phyloP scores from a whole-genome alignment of 768 basidiomycete genomes.

The Cystobasidium tubakii region DNA sequence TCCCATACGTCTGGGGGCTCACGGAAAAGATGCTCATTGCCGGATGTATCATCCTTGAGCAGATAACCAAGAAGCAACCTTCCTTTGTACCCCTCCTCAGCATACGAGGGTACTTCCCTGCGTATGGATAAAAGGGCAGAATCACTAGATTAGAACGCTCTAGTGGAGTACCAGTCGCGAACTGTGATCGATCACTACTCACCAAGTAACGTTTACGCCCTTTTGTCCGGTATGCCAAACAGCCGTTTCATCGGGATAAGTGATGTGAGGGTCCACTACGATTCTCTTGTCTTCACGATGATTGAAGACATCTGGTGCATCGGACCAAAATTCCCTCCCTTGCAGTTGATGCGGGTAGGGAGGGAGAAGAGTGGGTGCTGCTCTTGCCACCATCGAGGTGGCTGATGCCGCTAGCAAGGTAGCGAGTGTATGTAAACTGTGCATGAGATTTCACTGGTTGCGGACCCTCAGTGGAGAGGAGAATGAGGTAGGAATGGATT shows the following conservation, averaged over 20 bases:
- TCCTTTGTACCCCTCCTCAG: slow-evolving; percentile 30
- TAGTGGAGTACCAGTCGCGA: too few species aligned
- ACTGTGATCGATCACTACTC: too few species aligned
- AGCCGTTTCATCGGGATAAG: slow-evolving; percentile 21
- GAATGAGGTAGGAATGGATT: too few species aligned
- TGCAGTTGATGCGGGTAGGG: neutral
- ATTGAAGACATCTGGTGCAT: neutral
- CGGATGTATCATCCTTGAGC: slow-evolving; percentile 16
- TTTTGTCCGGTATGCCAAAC: slow-evolving; percentile 32
- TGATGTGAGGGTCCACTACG: slow-evolving; percentile 24
- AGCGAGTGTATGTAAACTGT: neutral
- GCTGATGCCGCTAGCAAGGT: neutral
- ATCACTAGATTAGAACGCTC: too few species aligned
- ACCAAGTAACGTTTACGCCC: slow-evolving; percentile 25
- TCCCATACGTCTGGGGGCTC: too few species aligned
- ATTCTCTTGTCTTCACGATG: slow-evolving; percentile 16
- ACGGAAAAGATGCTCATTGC: slow-evolving; percentile 32
- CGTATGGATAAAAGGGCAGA: neutral
- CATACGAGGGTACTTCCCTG: slow-evolving; percentile 8
- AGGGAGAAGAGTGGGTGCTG: neutral
- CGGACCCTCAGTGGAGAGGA: too few species aligned
- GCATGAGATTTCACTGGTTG: neutral
- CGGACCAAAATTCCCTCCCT: neutral
- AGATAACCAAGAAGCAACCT: slow-evolving; percentile 28
- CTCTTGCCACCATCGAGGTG: slow-evolving; percentile 13